These are phyloP conservation scores for Penicillium diatomitis DNA, from an alignment of 495 filamentous ascomycete species.

Conservation along the genomic window DNA sequence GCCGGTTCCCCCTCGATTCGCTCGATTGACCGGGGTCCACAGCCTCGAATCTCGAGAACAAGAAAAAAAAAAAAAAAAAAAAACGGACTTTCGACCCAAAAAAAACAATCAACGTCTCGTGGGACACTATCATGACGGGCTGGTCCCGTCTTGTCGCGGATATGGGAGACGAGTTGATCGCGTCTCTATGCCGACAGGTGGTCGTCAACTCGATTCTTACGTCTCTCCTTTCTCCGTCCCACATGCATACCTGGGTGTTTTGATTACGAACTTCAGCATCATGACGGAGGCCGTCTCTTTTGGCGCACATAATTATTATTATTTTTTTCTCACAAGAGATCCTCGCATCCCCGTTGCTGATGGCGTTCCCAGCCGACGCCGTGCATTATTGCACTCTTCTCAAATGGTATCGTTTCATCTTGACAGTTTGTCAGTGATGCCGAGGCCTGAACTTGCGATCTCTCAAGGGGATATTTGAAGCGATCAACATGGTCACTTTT, in stretches of 20 bases:
- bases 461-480: no score
- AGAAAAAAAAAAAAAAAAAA: background rate
- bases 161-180: constrained; percentile 3
- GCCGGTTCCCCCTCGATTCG: no score
- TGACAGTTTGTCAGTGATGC: no score
- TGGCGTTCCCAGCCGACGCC: no score
- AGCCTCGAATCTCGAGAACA: no score
- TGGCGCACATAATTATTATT: background rate
- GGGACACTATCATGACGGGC: constrained; percentile 3
- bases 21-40: no score
- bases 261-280: constrained; percentile 9
- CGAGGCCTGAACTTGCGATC: no score
- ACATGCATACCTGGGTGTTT: constrained; percentile 33
- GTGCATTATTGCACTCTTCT: no score
- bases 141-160: constrained; percentile 2
- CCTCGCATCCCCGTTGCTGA: background rate
- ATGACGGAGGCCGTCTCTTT: constrained; percentile 15
- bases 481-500: no score
- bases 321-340: background rate
- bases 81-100: background rate
- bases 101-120: background rate
- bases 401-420: no score
- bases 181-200: constrained; percentile 2
- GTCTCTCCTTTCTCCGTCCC: constrained; percentile 9
- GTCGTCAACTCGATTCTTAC: background rate